phyloP scores from a whole-genome alignment of 805 yeast genomes.

The Wickerhamia fluorescens region DNA sequence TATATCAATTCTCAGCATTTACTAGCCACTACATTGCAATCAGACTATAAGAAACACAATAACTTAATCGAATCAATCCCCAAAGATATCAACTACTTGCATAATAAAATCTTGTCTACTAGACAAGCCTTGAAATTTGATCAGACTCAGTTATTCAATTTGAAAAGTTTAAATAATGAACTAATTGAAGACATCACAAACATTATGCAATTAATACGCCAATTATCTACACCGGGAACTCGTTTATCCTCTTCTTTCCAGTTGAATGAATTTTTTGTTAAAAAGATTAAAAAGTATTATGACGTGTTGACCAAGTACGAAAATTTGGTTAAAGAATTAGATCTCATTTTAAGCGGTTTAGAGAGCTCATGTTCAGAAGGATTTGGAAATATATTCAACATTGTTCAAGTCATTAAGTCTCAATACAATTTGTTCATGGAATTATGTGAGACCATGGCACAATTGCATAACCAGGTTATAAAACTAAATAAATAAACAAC shows the following conservation, averaged over 20 bases:
- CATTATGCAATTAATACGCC: constrained; percentile 47
- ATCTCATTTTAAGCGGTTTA: constrained; percentile 40
- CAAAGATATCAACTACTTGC: constrained; percentile 58
- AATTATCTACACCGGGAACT: constrained; percentile 47
- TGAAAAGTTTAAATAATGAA: constrained; percentile 33
- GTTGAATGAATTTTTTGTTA: constrained; percentile 48
- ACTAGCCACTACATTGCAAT: constrained; percentile 60
- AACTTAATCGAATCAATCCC: constrained; percentile 66
- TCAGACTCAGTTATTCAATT: constrained; percentile 25
- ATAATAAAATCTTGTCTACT: constrained; percentile 53
- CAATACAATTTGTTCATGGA: constrained; percentile 71
- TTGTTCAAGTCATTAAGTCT: constrained; percentile 56
- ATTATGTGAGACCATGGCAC: constrained; percentile 66
- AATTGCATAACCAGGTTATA: constrained; percentile 43
- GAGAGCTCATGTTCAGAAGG: constrained; percentile 33
- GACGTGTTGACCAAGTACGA: constrained; percentile 50
- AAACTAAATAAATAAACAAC: constrained; percentile 5
- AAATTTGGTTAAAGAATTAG: constrained; percentile 54
- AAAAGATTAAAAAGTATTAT: constrained; percentile 44
- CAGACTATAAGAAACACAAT: constrained; percentile 55
- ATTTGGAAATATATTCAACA: constrained; percentile 34
- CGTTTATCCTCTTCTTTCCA: constrained; percentile 49
- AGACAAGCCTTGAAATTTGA: constrained; percentile 56
- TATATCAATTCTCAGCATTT: constrained; percentile 69
- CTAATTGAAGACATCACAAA: constrained; percentile 44